A percentile compares a stretch with the other conserved stretches of the same genome.
phyloP scores from a whole-genome alignment of 1,284 basidiomycete species.

The Testicularia cyperi region DNA sequence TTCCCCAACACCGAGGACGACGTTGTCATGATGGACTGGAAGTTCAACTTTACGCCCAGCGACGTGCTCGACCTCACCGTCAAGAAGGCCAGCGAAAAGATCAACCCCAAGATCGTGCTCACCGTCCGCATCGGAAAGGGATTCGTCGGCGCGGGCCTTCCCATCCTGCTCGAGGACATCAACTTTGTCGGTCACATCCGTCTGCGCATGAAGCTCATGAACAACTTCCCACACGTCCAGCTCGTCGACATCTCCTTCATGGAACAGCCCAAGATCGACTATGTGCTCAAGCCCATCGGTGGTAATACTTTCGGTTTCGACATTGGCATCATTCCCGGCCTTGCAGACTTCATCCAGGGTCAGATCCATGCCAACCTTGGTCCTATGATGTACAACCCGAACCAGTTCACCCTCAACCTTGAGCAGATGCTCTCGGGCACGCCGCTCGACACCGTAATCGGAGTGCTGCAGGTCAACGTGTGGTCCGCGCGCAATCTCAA shows the following conservation, averaged over 20 bases:
- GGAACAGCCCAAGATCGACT: conserved; percentile 90
- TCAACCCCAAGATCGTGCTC: conserved; percentile 92
- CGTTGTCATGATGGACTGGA: conserved; percentile 93
- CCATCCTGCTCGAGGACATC: conserved; percentile 89
- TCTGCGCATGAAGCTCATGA: conserved; percentile 57
- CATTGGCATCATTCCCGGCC: conserved; percentile 69
- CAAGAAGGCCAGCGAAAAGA: conserved; percentile 71
- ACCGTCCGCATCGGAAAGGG: conserved; percentile 82
- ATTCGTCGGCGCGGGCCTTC: conserved; percentile 69
- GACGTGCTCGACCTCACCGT: conserved; percentile 84
- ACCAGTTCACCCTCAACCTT: conserved; percentile 87
- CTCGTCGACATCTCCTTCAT: conserved; percentile 78
- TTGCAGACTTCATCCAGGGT: conserved; percentile 86
- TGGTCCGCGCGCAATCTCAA: conserved; percentile 70
- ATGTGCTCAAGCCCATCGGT: conserved; percentile 90
- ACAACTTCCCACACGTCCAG: conserved; percentile 76
- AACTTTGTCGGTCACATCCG: conserved; percentile 78
- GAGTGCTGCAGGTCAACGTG: conserved; percentile 84
- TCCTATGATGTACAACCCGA: conserved; percentile 68
- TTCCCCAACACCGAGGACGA: conserved; percentile 84
- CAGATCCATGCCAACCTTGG: conserved; percentile 72
- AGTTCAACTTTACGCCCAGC: conserved; percentile 88
- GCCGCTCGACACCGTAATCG: conserved; percentile 73
- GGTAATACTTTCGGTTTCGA: conserved; percentile 92
- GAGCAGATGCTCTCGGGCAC: conserved; percentile 91